Evolutionary conservation across 139 green algal genomes (phyloP), one percentile per base, ranked within the genome.

Genomic region (Mychonastes homosphaera): DNA sequence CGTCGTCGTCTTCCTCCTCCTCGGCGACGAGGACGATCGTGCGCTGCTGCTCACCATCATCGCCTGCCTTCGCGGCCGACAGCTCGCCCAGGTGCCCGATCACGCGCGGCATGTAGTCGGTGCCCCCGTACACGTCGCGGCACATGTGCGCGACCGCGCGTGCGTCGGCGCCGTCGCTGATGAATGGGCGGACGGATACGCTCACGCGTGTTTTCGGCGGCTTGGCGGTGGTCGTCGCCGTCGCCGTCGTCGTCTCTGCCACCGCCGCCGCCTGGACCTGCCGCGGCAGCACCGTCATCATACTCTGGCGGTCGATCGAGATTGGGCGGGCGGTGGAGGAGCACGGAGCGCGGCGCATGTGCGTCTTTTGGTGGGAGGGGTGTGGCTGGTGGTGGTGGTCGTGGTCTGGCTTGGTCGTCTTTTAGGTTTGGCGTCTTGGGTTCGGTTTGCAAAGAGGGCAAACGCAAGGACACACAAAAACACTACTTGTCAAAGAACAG

Each of bases 51-150:
- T 56, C 46, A 50, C n/a, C n/a, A n/a, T n/a, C n/a, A n/a, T n/a
- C n/a, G n/a, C n/a, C n/a, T n/a, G n/a, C n/a, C n/a, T n/a, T n/a
- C n/a, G n/a, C n/a, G n/a, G n/a, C n/a, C n/a, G n/a, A n/a, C n/a
- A n/a, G n/a, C n/a, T n/a, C n/a, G n/a, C 30, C 46, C 9, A 46
- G 55, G 39, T 68, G 36, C 41, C 57, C 32, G 15, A 69, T 62
- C n/a, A 62, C n/a, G 15, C 62, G 52, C 6, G 62, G 62, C 41
- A 69, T 48, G 34, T 63, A 62, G 28, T 69, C 62, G 6, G 29
- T 57, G 35, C 62, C 62, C 19, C 21, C 44, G 34, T 69, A 63
- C 16, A 63, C 44, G 15, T 53, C 19, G 4, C 32, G 39, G 27
- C 63, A 70, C 4, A 58, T 63, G 63, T 58, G n/a, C 4, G 26